Evolutionary conservation across 257 asterid species (phyloP), one percentile per base, ranked within the genome.

Genomic region (Voacanga thouarsii): DNA sequence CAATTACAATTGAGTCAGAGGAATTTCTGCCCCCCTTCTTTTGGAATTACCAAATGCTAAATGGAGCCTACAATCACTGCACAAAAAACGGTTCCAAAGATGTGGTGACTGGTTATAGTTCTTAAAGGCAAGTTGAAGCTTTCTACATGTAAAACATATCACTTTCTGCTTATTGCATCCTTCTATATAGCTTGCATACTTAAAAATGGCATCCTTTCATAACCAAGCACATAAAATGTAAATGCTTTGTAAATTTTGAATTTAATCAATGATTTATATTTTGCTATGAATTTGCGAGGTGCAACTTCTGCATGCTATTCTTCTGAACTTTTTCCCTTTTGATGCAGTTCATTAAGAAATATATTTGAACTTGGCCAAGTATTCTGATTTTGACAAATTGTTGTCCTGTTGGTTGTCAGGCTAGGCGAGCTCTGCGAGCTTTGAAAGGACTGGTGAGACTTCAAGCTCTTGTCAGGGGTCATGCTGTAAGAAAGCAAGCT

Each of bases 391-490:
- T 72, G 57, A 28, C 37, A 33, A 70, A 23, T 49, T 60, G 63
- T 44, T 72, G 21, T 59, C 51, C 24, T 78, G 78, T 70, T 79
- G 65, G 70, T 76, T 75, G 14, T 83, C 88, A 95, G 99, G 99
- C 99, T 71, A 95, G 96, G 82, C 90, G 98, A 83, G 99, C 99
- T 82, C 82, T 93, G 75, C 96, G 99, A 60, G 99, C 99, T 82
- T 84, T 95, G 68, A 95, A 95, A 84, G 99, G 99, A 80, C 86
- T 93, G 89, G 99, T 93, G 82, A 88, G 98, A 86, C 99, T 96
- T 83, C 98, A 96, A 87, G 99, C 99, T 33, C 98, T 96, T 83
- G 97, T 90, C 81, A 89, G 99, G 87, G 99, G 98, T 57, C 99
- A 93, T 88, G 97, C 99, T 77, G 98, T 93, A 80, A 90, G 99